Base-by-base conservation (phyloP, 805 yeast species). In the Saccharomyces jurei region DNA sequence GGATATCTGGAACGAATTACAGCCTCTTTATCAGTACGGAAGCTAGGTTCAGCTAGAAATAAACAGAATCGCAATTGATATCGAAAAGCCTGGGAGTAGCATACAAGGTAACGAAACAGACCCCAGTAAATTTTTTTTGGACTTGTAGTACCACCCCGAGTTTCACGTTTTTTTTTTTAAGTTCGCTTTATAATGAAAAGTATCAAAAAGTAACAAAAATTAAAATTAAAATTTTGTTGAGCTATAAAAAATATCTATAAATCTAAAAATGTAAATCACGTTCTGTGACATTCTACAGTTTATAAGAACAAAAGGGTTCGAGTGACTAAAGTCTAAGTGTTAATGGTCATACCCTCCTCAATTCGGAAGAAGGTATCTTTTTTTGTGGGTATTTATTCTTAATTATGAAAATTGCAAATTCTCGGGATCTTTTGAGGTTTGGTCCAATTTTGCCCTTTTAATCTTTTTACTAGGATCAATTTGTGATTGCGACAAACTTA, bases 401-500 rank as follows among this genome's bases (percentile, higher is more conserved):
- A 22, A 17, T 36, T 54, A 60, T 10, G 54, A 52, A 46, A 64
- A 62, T 44, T 60, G 68, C 44, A 62, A 49, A 52, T 56, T 58
- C 22, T 57, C 56, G 8, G 58, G 53, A 17, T 51, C 58, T 29
- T 59, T 58, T 32, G 56, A 57, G 6, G 68, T 60, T 46, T 60
- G 63, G 53, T 67, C 69, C 25, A 69, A 55, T 57, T 60, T 65
- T 27, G 72, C 72, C 32, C 72, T 63, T 50, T 68, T 69, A 17
- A 65, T 58, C 49, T 61, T 66, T 50, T 60, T 63, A 17, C 59
- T 51, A 8, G 68, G 68, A 27, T 63, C 67, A 10, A 22, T 58
- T 48, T 60, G 64, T 5, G 66, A 59, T 50, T 65, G 69, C 13
- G 67, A 61, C 22, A 65, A 53, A 36, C 65, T 60, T 17, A 64